phyloP scores from a whole-genome alignment of 1,284 basidiomycete species.

The Trametes polyzona region DNA sequence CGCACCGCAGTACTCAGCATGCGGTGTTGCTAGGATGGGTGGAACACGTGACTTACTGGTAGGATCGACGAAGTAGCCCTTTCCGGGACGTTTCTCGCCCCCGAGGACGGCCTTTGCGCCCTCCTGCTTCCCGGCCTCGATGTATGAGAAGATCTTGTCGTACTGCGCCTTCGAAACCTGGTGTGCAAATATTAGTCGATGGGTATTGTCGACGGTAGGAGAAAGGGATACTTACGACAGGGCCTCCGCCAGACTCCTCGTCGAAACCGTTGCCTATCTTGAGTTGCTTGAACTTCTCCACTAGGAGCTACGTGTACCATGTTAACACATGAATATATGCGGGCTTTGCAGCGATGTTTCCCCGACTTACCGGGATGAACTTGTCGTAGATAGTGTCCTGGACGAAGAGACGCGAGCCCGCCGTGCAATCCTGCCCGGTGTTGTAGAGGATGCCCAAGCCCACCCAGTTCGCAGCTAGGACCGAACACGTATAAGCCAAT shows the following conservation, averaged over 20 bases:
- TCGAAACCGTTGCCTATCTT: slow-evolving; percentile 84
- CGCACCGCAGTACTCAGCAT: neutral
- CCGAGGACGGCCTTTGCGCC: slow-evolving; percentile 85
- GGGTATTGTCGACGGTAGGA: neutral
- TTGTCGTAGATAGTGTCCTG: slow-evolving; percentile 86
- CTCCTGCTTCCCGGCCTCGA: slow-evolving; percentile 83
- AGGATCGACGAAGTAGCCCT: slow-evolving; percentile 78
- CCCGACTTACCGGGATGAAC: slow-evolving; percentile 59
- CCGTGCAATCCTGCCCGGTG: slow-evolving; percentile 87
- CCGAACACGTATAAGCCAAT: neutral
- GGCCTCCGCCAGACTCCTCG: slow-evolving; percentile 75
- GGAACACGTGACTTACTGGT: slow-evolving; percentile 56
- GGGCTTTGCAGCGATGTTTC: too few species aligned
- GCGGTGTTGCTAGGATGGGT: neutral
- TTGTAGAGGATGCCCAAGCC: slow-evolving; percentile 85
- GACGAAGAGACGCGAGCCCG: slow-evolving; percentile 84
- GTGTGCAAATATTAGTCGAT: neutral
- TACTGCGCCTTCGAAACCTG: slow-evolving; percentile 86
- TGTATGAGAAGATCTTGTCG: slow-evolving; percentile 89
- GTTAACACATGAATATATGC: too few species aligned
- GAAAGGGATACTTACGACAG: slow-evolving; percentile 59
- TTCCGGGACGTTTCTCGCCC: slow-evolving; percentile 70
- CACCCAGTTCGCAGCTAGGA: slow-evolving; percentile 81
- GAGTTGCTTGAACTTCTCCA: slow-evolving; percentile 68
- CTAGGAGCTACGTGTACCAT: slow-evolving; percentile 56